Percentiles rank a stretch among this genome's conserved stretches.
Conservation (phyloP, 164 flowering plant species). For the Vitis riparia region DNA sequence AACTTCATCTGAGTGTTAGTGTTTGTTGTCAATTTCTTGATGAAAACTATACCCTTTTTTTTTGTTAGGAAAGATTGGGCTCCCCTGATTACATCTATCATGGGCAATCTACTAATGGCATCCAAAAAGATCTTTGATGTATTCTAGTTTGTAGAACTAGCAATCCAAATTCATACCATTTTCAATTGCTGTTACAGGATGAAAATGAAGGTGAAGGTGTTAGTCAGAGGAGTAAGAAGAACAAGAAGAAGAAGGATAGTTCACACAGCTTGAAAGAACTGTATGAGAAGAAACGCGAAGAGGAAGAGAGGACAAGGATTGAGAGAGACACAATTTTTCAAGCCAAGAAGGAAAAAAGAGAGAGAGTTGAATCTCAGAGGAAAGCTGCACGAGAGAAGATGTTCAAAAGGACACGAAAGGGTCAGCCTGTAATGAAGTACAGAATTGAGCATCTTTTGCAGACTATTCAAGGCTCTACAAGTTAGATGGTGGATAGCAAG, state of each 20-base stretch:
- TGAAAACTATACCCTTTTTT: neutral
- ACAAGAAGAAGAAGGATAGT: conserved; percentile 32
- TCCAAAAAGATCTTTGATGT: neutral
- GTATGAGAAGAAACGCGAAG: conserved; percentile 62
- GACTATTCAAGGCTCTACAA: conserved; percentile 43
- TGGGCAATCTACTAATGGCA: no score
- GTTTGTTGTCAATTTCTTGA: neutral
- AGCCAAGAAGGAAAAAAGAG: conserved; percentile 66
- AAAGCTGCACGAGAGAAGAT: conserved; percentile 59
- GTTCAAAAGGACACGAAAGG: conserved; percentile 70
- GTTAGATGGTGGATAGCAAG: no score
- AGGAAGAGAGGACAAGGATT: conserved; percentile 63
- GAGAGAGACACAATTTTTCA: conserved; percentile 63
- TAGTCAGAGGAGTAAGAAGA: conserved; percentile 17
- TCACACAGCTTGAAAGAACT: conserved; percentile 40
- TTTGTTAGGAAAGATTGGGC: neutral
- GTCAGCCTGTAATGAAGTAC: conserved; percentile 97
- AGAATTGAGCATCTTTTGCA: conserved; percentile 77
- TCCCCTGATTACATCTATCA: neutral
- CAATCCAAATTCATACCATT: neutral
- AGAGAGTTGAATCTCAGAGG: conserved; percentile 52
- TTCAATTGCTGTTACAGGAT: conserved; percentile 33
- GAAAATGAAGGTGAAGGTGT: conserved; percentile 16
- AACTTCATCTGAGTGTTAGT: neutral
- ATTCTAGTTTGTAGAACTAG: neutral